Percentiles rank a stretch among this genome's conserved stretches.
phyloP scores from a whole-genome alignment of 257 asterid species.

The Solanum pennellii region DNA sequence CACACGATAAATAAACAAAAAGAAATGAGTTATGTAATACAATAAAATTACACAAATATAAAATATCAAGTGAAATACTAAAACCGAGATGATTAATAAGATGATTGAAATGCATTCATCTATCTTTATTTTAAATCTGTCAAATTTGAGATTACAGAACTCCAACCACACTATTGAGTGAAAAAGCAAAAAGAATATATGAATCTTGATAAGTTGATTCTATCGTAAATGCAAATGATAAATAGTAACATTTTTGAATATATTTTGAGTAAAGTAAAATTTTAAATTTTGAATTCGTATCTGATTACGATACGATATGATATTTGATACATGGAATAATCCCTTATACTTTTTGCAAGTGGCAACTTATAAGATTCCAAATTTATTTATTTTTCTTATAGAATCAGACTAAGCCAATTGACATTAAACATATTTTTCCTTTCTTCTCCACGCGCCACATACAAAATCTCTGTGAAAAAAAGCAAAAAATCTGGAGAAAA shows the following conservation, averaged over 20 bases:
- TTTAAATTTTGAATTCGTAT: background rate
- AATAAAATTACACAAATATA: too few relatives aligned
- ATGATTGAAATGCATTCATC: too few relatives aligned
- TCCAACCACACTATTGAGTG: rapidly evolving
- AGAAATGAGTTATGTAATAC: background rate
- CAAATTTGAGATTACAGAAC: too few relatives aligned
- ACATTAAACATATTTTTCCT: background rate
- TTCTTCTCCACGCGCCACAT: background rate
- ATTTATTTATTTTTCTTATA: background rate
- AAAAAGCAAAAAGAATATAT: background rate
- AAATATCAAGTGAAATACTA: too few relatives aligned
- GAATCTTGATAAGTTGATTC: too few relatives aligned
- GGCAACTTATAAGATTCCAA: background rate
- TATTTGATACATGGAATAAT: background rate
- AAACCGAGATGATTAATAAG: too few relatives aligned
- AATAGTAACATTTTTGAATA: background rate
- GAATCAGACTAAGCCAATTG: background rate
- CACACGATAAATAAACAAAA: background rate
- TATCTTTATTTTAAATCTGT: rapidly evolving
- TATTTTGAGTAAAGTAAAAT: background rate
- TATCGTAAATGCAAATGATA: background rate
- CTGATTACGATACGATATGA: background rate
- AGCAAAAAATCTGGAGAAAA: background rate
- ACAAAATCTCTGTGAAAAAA: background rate
- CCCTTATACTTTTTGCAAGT: background rate